phyloP scores from a whole-genome alignment of 2,329 filamentous ascomycete genomes.

The Macrophomina pseudophaseolina region DNA sequence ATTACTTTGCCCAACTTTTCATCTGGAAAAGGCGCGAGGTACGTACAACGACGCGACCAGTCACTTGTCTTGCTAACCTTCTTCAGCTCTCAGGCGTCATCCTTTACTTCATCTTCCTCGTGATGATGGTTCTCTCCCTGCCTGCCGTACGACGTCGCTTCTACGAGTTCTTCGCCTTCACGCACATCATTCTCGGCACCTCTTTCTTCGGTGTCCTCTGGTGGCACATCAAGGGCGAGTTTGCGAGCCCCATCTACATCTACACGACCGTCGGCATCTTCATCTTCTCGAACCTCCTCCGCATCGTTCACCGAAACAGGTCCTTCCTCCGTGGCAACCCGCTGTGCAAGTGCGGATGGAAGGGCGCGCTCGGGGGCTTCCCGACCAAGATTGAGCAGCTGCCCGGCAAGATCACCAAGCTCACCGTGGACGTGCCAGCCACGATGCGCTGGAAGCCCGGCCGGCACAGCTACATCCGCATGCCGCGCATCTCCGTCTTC shows the following conservation, averaged over 20 bases:
- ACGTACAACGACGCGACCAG: neutral
- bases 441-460: conserved; percentile 50
- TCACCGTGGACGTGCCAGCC: conserved; percentile 32
- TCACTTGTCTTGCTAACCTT: neutral
- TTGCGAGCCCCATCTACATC: conserved; percentile 35
- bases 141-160: conserved; percentile 33
- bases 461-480: conserved; percentile 63
- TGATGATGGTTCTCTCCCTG: conserved; percentile 35
- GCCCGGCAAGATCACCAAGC: conserved; percentile 32
- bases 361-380: conserved; percentile 30
- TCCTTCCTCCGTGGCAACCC: conserved; percentile 26
- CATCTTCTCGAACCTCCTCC: conserved; percentile 30
- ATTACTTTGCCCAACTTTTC: conserved; percentile 30
- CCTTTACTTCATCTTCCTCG: conserved; percentile 31
- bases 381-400: conserved; percentile 32
- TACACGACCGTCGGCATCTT: conserved; percentile 35
- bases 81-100: conserved; percentile 31
- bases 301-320: conserved; percentile 30
- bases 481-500: conserved; percentile 32
- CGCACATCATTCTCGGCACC: conserved; percentile 33
- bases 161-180: conserved; percentile 35
- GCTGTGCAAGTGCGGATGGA: neutral
- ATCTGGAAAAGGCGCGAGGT: conserved; percentile 29
- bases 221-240: conserved; percentile 35
- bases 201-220: conserved; percentile 34